These are phyloP conservation scores for Stropharia rugosoannulata DNA, from an alignment of 768 basidiomycete species.

Conservation along the genomic window DNA sequence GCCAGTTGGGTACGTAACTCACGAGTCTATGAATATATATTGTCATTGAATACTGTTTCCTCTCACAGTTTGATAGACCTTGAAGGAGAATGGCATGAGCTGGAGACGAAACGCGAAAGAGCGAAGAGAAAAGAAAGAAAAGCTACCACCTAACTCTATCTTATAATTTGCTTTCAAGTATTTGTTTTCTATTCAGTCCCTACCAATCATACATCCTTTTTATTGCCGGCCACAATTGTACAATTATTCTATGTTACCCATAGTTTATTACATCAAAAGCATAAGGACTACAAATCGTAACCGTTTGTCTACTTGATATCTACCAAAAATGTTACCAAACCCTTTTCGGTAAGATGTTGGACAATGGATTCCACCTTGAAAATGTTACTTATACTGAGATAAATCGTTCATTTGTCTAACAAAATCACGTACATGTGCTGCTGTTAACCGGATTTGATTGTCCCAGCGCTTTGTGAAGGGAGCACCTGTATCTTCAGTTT, in stretches of 20 bases:
- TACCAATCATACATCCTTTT: neutral
- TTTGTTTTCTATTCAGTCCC: neutral
- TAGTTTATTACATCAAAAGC: neutral
- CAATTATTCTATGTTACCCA: neutral
- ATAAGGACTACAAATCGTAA: neutral
- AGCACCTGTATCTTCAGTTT: constrained; percentile 84
- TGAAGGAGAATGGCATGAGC: constrained; percentile 97
- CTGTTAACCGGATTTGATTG: constrained; percentile 84
- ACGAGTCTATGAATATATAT: constrained; percentile 7
- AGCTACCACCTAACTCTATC: constrained; percentile 12
- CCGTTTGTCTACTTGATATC: constrained; percentile 13
- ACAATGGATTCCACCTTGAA: constrained; percentile 81
- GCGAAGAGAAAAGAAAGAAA: constrained; percentile 73
- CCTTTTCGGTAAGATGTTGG: constrained; percentile 75
- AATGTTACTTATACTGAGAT: constrained; percentile 3
- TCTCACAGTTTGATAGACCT: constrained; percentile 65
- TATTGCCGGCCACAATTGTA: neutral
- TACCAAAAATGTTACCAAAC: constrained; percentile 47
- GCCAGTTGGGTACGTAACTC: constrained; percentile 72
- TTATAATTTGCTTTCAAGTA: constrained; percentile 2
- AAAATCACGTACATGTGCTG: constrained; percentile 66
- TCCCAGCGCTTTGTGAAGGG: constrained; percentile 97
- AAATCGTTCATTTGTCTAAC: too few species aligned
- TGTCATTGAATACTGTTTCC: neutral
- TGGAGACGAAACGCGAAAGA: constrained; percentile 91